Evolutionary conservation across 176 grass and related monocot species (phyloP).

Genomic region (Alopecurus myosuroides): DNA sequence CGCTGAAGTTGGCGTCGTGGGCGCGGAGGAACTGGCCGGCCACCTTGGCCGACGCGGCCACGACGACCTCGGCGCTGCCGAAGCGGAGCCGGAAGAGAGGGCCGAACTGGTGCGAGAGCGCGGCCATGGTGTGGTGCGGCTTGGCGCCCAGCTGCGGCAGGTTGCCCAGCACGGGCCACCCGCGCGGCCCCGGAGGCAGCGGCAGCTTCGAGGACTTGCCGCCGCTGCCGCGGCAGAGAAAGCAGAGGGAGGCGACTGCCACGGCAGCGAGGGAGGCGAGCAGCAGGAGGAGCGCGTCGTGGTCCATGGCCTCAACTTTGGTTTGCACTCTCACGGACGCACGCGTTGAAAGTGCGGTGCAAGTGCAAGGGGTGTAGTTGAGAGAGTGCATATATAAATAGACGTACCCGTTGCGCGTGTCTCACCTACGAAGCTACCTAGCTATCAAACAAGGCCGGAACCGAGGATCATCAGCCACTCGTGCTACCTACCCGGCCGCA

Average conservation of each 20-base stretch:
- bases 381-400: not conserved
- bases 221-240: not conserved
- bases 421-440: not conserved
- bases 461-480: not conserved
- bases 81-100: slow-evolving; percentile 67
- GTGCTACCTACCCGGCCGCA: not conserved
- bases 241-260: not conserved
- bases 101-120: slow-evolving; percentile 35
- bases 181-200: slow-evolving; percentile 52
- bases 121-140: slow-evolving; percentile 57
- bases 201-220: not conserved
- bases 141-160: slow-evolving; percentile 63
- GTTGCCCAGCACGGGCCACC: slow-evolving; percentile 84
- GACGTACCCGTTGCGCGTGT: not conserved
- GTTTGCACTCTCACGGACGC: not conserved
- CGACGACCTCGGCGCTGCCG: slow-evolving; percentile 52
- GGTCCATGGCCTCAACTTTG: not conserved
- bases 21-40: slow-evolving; percentile 51
- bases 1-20: slow-evolving; percentile 67
- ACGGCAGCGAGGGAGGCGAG: not conserved
- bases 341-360: not conserved
- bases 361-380: no score
- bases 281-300: not conserved
- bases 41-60: slow-evolving; percentile 50
- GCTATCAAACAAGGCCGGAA: not conserved